phyloP scores from a whole-genome alignment of 805 yeast species.

The Zygosaccharomyces rouxii region DNA sequence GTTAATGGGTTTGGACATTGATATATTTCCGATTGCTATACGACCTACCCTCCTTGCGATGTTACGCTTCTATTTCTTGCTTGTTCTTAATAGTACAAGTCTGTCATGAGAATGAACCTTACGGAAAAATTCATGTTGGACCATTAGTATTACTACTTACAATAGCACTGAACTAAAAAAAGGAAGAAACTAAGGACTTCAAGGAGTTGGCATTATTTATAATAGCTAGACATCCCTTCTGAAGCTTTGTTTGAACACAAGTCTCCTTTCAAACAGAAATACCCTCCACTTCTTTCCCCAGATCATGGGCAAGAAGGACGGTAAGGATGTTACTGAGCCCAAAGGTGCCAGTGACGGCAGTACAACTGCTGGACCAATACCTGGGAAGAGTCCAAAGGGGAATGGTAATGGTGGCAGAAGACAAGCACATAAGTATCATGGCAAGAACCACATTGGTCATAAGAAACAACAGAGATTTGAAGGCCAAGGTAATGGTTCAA shows the following conservation, averaged over 20 bases:
- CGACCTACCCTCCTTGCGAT: not conserved
- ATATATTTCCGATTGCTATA: not conserved
- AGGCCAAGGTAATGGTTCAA: not conserved
- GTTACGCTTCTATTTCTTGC: not conserved
- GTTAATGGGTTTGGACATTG: constrained; percentile 32
- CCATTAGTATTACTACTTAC: not conserved
- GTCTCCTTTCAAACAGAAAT: not conserved
- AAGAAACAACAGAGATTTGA: constrained; percentile 11
- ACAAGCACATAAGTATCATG: constrained; percentile 11
- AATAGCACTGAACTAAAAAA: not conserved
- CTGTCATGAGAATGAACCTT: not conserved
- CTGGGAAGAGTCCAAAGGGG: not conserved
- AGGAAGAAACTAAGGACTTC: not conserved
- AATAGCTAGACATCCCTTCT: not conserved
- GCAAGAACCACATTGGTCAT: constrained; percentile 9
- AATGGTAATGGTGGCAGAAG: not conserved
- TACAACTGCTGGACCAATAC: not conserved
- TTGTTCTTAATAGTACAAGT: not conserved
- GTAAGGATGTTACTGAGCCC: not conserved
- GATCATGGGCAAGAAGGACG: constrained; percentile 4
- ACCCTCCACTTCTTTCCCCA: not conserved
- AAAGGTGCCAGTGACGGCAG: not conserved
- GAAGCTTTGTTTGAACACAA: not conserved
- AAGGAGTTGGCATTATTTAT: not conserved
- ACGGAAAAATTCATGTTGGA: not conserved